Base-by-base conservation (phyloP, 1,284 basidiomycete species). In the Neonothopanus nambi region DNA sequence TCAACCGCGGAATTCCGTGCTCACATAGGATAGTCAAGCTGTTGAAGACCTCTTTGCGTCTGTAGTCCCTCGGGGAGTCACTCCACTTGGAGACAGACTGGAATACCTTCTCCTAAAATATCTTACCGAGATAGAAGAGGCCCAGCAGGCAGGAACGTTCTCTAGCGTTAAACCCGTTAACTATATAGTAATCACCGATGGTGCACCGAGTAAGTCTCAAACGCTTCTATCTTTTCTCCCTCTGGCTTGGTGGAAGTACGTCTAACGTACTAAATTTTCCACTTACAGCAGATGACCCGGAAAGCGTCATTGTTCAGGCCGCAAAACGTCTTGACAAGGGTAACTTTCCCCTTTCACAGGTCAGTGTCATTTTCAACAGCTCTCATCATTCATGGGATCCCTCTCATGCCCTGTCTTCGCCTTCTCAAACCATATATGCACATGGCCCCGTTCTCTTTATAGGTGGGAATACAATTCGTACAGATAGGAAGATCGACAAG, bases 321-420 rank as follows among this genome's bases (percentile, higher is more conserved):
- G 81, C 82, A 8, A 70, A 70, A 43, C 69, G 79, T 23, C 68
- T 85, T 0, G 80, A 84, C 56, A 59, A 59, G 9, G 68, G 71
- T 0, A 67, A 78, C 44, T 79, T 75, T 56, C 79, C 82, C 0
- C 65, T 84, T n/a, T 68, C 73, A 11, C 84, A 85, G 68, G 79
- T 81, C 12, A 61, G 55, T 15, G 1, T 9, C 36, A 33, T 33
- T n/a, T 28, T 28, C 11, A 28, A 28, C 26, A 28, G 26, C 30
- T 9, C 8, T 21, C n/a, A 13, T 48, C 9, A 23, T 21, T 9
- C 37, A 38, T 40, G n/a, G 9, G 21, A 33, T 9, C 8, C 13
- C 30, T 33, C 30, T 33, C n/a, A 23, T 21, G 20, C 41, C 13
- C 20, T 21, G 3, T 42, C 26, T 9, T 11, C 20, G n/a, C 15